Conservation (phyloP, 2,329 filamentous ascomycete species). For the Chalaropsis thielavioides region DNA sequence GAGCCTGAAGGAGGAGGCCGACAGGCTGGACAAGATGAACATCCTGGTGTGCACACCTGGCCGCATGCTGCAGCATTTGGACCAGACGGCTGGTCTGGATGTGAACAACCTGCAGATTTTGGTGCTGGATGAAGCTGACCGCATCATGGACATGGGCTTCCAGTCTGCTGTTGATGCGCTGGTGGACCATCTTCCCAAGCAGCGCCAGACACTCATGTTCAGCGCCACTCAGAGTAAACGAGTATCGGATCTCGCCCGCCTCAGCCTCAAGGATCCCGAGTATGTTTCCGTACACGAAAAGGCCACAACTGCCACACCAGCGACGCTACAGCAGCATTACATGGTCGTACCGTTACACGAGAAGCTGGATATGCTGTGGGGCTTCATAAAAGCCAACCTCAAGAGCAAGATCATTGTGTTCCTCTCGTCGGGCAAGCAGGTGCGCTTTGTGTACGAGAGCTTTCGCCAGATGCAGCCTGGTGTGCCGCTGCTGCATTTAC, state of each 20-base stretch:
- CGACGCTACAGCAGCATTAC: slow-evolving; percentile 79
- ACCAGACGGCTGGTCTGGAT: slow-evolving; percentile 81
- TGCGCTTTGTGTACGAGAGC: slow-evolving; percentile 86
- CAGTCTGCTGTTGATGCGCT: slow-evolving; percentile 81
- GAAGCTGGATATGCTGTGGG: slow-evolving; percentile 84
- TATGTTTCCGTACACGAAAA: slow-evolving; percentile 90
- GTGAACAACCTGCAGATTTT: slow-evolving; percentile 84
- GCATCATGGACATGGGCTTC: slow-evolving; percentile 97
- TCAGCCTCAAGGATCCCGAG: slow-evolving; percentile 81
- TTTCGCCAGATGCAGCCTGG: slow-evolving; percentile 89
- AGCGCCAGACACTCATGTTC: slow-evolving; percentile 85
- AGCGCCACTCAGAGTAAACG: slow-evolving; percentile 92
- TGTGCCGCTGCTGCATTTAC: slow-evolving; percentile 81
- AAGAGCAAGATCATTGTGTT: slow-evolving; percentile 95
- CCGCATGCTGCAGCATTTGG: slow-evolving; percentile 86
- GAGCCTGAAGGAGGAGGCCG: slow-evolving; percentile 71
- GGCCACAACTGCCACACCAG: slow-evolving; percentile 64
- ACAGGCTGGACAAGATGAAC: slow-evolving; percentile 81
- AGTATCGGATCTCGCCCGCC: slow-evolving; percentile 76
- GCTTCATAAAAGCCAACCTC: slow-evolving; percentile 79
- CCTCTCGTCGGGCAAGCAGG: slow-evolving; percentile 87
- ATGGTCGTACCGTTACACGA: slow-evolving; percentile 70
- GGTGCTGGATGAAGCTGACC: slow-evolving; percentile 88
- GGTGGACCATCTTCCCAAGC: slow-evolving; percentile 72
- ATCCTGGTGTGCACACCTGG: slow-evolving; percentile 93